phyloP scores from a whole-genome alignment of 1,139 yeast genomes.

The Diutina scorzettiae region DNA sequence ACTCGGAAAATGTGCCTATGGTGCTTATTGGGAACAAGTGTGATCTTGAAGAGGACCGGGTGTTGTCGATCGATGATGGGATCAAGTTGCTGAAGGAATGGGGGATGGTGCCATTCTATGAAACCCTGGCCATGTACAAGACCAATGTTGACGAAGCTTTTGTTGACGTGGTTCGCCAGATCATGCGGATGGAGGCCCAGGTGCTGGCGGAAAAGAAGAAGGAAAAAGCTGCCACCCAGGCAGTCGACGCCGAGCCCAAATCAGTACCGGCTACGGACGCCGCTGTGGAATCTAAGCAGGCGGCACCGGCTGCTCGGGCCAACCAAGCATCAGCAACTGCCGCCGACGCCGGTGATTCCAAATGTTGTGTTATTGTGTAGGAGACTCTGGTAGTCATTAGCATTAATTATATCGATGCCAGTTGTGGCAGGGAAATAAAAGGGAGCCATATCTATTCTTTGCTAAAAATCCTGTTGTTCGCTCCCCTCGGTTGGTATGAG shows the following conservation, averaged over 20 bases:
- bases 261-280: too few species aligned
- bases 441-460: too few species aligned
- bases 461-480: too few species aligned
- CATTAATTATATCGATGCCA: too few species aligned
- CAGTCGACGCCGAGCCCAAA: slow-evolving; percentile 9
- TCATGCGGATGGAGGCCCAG: slow-evolving; percentile 62
- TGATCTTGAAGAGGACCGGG: slow-evolving; percentile 68
- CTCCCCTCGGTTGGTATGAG: too few species aligned
- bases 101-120: slow-evolving; percentile 87
- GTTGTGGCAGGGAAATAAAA: too few species aligned
- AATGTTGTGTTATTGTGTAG: slow-evolving; percentile 11
- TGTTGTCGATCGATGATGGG: slow-evolving; percentile 70
- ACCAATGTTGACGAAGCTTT: slow-evolving; percentile 89
- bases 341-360: slow-evolving; percentile 8
- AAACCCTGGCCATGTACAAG: slow-evolving; percentile 86
- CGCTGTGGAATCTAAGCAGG: slow-evolving; percentile 6
- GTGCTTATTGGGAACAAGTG: slow-evolving; percentile 84
- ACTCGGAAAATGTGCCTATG: slow-evolving; percentile 66
- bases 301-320: too few species aligned
- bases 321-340: slow-evolving; percentile 7
- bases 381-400: slow-evolving; percentile 5
- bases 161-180: slow-evolving; percentile 78
- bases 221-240: slow-evolving; percentile 27
- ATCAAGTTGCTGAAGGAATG: slow-evolving; percentile 70
- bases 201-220: slow-evolving; percentile 36